Percentiles rank a stretch among this genome's conserved stretches.
phyloP scores from a whole-genome alignment of 23 red algal genomes.

The Gracilariopsis chorda region DNA sequence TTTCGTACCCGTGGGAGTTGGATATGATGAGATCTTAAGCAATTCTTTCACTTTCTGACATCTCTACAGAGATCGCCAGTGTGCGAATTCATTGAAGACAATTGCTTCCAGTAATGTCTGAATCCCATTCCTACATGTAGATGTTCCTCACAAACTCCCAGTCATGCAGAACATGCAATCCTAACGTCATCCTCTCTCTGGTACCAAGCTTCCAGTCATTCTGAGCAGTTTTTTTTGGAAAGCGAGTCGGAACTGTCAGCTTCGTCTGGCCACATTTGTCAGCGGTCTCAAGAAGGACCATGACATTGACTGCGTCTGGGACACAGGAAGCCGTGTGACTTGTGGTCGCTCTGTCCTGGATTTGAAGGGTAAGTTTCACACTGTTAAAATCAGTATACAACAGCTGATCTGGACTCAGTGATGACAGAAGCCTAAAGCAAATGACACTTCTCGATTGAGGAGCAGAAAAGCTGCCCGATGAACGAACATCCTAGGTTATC shows the following conservation, averaged over 20 bases:
- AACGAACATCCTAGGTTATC: conserved; percentile 2
- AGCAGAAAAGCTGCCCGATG: conserved; percentile 8
- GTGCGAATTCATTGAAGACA: not conserved
- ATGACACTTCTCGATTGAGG: conserved; percentile 33
- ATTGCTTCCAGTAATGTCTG: not conserved
- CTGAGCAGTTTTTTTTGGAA: not conserved
- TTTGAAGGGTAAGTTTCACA: no score
- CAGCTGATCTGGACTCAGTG: not conserved
- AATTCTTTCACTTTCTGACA: not conserved
- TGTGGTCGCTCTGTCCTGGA: no score
- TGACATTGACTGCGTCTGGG: no score
- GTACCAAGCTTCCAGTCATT: not conserved
- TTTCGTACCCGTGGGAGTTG: no score
- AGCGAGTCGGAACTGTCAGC: no score
- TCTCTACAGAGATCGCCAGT: not conserved
- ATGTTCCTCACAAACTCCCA: no score
- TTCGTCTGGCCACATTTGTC: no score
- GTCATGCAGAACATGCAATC: no score
- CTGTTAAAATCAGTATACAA: no score
- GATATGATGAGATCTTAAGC: conserved; percentile 9
- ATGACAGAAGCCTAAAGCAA: conserved; percentile 13
- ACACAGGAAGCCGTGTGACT: no score
- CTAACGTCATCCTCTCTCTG: no score
- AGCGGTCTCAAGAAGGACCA: no score
- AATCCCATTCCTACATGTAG: not conserved